These are phyloP conservation scores for Terana coerulea DNA, from an alignment of 768 basidiomycete species.

Conservation along the genomic window DNA sequence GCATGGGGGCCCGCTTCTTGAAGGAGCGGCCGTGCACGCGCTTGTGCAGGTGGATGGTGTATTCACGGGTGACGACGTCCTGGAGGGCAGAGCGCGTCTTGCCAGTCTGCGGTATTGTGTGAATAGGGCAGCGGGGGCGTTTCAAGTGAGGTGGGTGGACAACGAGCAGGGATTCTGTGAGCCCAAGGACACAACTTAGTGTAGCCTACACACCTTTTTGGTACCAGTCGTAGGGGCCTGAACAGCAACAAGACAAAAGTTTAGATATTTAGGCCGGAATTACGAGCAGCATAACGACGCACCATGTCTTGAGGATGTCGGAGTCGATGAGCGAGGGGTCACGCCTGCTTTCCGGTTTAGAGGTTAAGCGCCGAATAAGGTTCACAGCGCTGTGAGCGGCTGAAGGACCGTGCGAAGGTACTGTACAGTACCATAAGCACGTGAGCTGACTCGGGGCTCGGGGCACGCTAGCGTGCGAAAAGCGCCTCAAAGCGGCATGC, in stretches of 20 bases:
- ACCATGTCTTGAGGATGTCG: conserved; percentile 73
- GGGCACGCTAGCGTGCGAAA: neutral
- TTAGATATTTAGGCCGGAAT: conserved; percentile 5
- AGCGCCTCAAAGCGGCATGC: neutral
- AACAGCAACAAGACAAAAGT: neutral
- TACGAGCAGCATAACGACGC: conserved; percentile 22
- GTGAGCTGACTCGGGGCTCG: neutral
- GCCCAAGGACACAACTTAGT: conserved; percentile 3
- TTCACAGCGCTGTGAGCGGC: conserved; percentile 2
- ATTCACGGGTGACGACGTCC: conserved; percentile 98
- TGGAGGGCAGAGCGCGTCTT: conserved; percentile 95
- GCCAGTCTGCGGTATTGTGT: conserved; percentile 44
- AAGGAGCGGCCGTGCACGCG: conserved; percentile 88
- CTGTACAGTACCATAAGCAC: conserved; percentile 7
- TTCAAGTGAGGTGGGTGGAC: neutral
- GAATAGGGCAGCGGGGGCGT: neutral
- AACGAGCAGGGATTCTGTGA: conserved; percentile 1
- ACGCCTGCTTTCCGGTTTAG: conserved; percentile 25
- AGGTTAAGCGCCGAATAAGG: conserved; percentile 31
- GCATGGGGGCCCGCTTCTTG: conserved; percentile 97
- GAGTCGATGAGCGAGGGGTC: conserved; percentile 46
- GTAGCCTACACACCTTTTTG: conserved; percentile 48
- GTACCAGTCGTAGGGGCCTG: conserved; percentile 47
- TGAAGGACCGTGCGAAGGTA: conserved; percentile 7
- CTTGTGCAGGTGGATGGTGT: conserved; percentile 98